Base-by-base conservation (phyloP, 2,329 filamentous ascomycete genomes). In the Ophiostoma montium region DNA sequence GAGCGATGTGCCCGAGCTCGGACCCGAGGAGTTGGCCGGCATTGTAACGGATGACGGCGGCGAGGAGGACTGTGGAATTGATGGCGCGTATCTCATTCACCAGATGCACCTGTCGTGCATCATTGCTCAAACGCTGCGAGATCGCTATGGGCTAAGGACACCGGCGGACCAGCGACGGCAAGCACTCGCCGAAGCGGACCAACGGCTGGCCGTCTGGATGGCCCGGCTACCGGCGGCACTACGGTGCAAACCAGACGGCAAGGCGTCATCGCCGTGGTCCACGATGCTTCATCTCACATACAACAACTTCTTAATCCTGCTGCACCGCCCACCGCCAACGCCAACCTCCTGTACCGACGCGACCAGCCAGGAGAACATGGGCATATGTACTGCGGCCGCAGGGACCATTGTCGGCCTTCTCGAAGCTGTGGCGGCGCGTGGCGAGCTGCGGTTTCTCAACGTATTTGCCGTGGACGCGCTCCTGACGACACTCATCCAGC, bases 401-500 rank as follows among this genome's bases (percentile, higher is more conserved):
- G 44, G 44, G 6, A 31, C 48, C 3, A 47, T 47, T 15, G 49
- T 50, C 5, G 27, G 36, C 8, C 36, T 50, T 1, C 35, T 50
- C 2, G 44, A 50, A 9, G 49, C 45, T 2, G 39, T 31, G 9
- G 44, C 33, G 10, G 39, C 36, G 1, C 45, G 45, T 6, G 38
- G 48, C n/a, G 43, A 46, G 32, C 13, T 50, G 7, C 48, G 35
- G 1, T 47, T 38, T 3, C 47, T 52, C n/a, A 53, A 52, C 18
- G 47, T 47, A 1, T 53, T 47, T 49, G 48, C 48, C 19, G 48
- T 50, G 0, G 48, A 50, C n/a, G 48, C 48, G 8, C 16, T 50
- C 1, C 18, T 50, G 6, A 50, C 48, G 2, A 43, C 43, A 1
- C 48, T 58, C 3, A 57, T 58, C 35, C 56, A 58, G 43, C 51